These are phyloP conservation scores for Hypoxylon rickii DNA, from an alignment of 495 filamentous ascomycete genomes.

Conservation along the genomic window DNA sequence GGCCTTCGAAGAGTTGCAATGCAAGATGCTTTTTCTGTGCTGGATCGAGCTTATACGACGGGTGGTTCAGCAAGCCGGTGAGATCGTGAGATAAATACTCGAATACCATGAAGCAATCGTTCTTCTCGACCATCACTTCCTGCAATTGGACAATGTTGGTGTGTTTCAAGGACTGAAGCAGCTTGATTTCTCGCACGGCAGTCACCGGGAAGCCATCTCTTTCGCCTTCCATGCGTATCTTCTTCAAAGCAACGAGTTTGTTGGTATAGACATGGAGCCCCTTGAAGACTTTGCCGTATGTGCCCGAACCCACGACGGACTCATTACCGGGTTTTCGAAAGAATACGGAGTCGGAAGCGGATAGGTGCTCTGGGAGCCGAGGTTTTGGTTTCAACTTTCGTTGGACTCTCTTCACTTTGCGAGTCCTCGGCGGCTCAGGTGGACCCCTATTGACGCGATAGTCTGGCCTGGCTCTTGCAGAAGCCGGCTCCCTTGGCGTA, in stretches of 20 bases:
- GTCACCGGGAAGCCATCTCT: conserved; percentile 97
- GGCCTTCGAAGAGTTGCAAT: conserved; percentile 89
- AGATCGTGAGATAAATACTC: conserved; percentile 95
- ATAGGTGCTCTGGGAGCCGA: conserved; percentile 69
- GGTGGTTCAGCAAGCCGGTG: conserved; percentile 80
- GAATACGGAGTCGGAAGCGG: conserved; percentile 81
- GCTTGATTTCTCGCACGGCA: conserved; percentile 93
- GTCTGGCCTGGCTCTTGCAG: conserved; percentile 57
- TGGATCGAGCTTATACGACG: conserved; percentile 82
- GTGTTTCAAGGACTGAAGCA: conserved; percentile 92
- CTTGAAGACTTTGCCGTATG: conserved; percentile 98
- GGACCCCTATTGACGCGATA: conserved; percentile 51
- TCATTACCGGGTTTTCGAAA: conserved; percentile 92
- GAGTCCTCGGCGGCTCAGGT: conserved; percentile 55
- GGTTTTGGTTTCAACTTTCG: conserved; percentile 75
- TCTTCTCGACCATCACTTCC: conserved; percentile 98
- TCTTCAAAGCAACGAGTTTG: conserved; percentile 88
- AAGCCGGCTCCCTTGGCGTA: conserved; percentile 54
- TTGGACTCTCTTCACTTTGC: conserved; percentile 68
- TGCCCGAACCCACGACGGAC: conserved; percentile 90
- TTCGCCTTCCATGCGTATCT: conserved; percentile 87
- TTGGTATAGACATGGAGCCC: conserved; percentile 95
- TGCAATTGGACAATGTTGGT: conserved; percentile 84
- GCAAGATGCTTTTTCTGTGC: conserved; percentile 93
- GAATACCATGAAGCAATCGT: conserved; percentile 99